Conservation (phyloP, 108 stramenopile species). For the Bacterosira constricta region DNA sequence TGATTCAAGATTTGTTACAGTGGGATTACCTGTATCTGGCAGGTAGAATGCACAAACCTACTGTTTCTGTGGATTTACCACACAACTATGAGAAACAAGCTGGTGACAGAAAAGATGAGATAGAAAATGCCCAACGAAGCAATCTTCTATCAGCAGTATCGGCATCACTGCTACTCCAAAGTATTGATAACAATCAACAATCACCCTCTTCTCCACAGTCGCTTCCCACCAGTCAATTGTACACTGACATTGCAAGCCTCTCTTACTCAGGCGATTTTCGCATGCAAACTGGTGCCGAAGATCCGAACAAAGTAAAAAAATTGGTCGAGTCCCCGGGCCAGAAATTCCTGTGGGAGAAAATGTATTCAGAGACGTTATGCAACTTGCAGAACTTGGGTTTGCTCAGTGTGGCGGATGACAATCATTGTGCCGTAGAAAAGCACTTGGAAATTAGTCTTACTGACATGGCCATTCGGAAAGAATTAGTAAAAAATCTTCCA, state of each 20-base stretch:
- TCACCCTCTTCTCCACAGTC: not conserved
- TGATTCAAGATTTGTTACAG: constrained; percentile 61
- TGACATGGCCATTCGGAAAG: constrained; percentile 23
- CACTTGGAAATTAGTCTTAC: constrained; percentile 44
- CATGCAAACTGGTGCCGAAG: constrained; percentile 83
- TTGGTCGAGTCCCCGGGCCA: constrained; percentile 77
- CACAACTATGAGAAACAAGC: not conserved
- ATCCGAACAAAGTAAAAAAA: constrained; percentile 77
- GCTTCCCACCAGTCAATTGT: constrained; percentile 31
- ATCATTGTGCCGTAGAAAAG: not conserved
- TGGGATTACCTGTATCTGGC: constrained; percentile 85
- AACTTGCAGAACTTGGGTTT: constrained; percentile 50
- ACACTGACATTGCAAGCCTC: constrained; percentile 65
- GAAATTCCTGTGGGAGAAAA: constrained; percentile 62
- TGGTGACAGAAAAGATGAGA: not conserved
- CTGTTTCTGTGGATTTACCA: constrained; percentile 35
- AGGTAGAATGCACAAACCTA: constrained; percentile 87
- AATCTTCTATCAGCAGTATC: constrained; percentile 74
- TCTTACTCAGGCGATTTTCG: constrained; percentile 86
- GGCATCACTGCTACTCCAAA: constrained; percentile 62
- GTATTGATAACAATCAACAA: constrained; percentile 15
- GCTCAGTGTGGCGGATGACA: constrained; percentile 10
- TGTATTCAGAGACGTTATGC: constrained; percentile 53
- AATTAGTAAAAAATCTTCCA: constrained; percentile 36
- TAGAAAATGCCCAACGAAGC: constrained; percentile 46